Evolutionary conservation across 306 rosid species (phyloP).

Genomic region (Potentilla sterilis): DNA sequence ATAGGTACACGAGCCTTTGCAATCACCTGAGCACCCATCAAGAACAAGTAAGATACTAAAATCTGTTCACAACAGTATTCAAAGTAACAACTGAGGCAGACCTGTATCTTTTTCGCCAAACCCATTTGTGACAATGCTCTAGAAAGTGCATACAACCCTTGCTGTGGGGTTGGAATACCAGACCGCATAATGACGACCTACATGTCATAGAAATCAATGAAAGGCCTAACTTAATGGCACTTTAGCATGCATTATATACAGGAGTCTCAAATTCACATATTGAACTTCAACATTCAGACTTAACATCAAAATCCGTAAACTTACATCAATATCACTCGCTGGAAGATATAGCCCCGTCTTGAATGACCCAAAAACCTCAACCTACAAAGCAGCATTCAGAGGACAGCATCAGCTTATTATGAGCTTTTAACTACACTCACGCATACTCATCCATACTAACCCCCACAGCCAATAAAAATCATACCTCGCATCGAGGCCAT

Average conservation of each 20-base stretch:
- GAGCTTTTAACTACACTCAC: not conserved
- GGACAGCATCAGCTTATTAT: not conserved
- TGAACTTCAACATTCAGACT: not conserved
- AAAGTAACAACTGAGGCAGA: conserved; percentile 20
- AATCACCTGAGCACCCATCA: conserved; percentile 58
- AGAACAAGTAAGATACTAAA: conserved; percentile 21
- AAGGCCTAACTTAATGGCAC: not conserved
- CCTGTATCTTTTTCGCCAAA: conserved; percentile 84
- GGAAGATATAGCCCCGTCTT: conserved; percentile 96
- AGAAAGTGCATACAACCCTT: conserved; percentile 86
- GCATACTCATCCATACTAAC: not conserved
- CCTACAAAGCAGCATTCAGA: conserved; percentile 46
- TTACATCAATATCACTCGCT: conserved; percentile 88
- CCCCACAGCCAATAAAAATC: not conserved
- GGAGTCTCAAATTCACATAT: not conserved
- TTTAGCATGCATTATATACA: not conserved
- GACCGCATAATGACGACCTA: conserved; percentile 88
- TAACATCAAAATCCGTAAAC: conserved; percentile 21
- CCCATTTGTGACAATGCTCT: conserved; percentile 84
- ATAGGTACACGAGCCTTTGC: conserved; percentile 97
- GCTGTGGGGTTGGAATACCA: conserved; percentile 70
- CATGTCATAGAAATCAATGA: conserved; percentile 20
- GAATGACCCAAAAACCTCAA: conserved; percentile 93
- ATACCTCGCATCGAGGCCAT: conserved; percentile 88
- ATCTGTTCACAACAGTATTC: not conserved